Percentiles rank a stretch among this genome's conserved stretches.
phyloP scores from a whole-genome alignment of 1,139 yeast genomes.

The Blastobotrys indianensis region DNA sequence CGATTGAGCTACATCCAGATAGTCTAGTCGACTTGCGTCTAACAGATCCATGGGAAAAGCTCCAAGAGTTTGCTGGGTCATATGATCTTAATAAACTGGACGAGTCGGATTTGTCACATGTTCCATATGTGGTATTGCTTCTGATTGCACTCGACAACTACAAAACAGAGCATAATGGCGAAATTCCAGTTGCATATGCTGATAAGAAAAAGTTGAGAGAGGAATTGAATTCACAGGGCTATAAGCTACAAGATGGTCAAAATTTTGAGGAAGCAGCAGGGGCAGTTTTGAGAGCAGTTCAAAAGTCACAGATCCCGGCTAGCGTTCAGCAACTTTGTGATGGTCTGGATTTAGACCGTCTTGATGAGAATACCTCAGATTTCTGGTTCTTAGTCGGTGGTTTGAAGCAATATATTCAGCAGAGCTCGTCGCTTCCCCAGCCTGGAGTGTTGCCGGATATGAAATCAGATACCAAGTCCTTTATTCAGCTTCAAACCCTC shows the following conservation, averaged over 20 bases:
- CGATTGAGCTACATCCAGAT: slow-evolving; percentile 73
- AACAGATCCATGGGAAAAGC: slow-evolving; percentile 69
- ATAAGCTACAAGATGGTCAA: slow-evolving; percentile 39
- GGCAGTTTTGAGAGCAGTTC: slow-evolving; percentile 49
- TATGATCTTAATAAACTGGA: slow-evolving; percentile 45
- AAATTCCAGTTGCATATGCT: slow-evolving; percentile 41
- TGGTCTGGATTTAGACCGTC: neutral
- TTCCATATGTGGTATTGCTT: slow-evolving; percentile 68
- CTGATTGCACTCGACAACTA: slow-evolving; percentile 50
- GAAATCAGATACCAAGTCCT: slow-evolving; percentile 70
- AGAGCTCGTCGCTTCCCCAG: slow-evolving; percentile 47
- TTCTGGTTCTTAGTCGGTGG: slow-evolving; percentile 65
- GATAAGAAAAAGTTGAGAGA: slow-evolving; percentile 48
- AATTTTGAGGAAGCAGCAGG: slow-evolving; percentile 70
- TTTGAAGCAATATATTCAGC: slow-evolving; percentile 44
- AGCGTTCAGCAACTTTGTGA: slow-evolving; percentile 26
- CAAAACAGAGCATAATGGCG: slow-evolving; percentile 34
- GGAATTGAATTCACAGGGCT: slow-evolving; percentile 19
- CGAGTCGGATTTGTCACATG: slow-evolving; percentile 54
- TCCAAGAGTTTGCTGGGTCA: slow-evolving; percentile 47
- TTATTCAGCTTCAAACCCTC: slow-evolving; percentile 51
- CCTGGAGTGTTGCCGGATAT: slow-evolving; percentile 82
- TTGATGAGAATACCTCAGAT: neutral
- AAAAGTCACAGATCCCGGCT: slow-evolving; percentile 34
- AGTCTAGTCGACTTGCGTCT: slow-evolving; percentile 63